A percentile compares a stretch with the other conserved stretches of the same genome.
phyloP scores from a whole-genome alignment of 2,329 filamentous ascomycete genomes.

The Ascochyta rabiei region DNA sequence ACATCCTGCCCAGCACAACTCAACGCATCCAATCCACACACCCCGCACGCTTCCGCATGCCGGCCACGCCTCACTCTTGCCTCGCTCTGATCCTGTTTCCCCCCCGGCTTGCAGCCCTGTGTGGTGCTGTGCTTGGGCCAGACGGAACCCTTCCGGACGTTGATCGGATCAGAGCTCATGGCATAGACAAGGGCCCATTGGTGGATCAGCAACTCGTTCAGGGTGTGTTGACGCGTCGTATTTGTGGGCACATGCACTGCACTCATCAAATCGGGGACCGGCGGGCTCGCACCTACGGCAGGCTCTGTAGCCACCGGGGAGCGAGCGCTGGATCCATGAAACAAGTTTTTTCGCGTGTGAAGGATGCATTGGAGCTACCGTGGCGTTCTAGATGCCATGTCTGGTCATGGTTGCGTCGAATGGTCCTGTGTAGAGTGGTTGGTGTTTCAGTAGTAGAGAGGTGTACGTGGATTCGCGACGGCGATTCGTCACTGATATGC shows the following conservation, averaged over 20 bases:
- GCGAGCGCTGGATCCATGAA: background rate
- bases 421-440: constrained; percentile 1
- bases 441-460: constrained; percentile 6
- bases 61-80: constrained; percentile 8
- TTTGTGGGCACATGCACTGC: constrained; percentile 5
- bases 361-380: background rate
- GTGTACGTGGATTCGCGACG: background rate
- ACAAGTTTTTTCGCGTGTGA: background rate
- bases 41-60: constrained; percentile 10
- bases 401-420: background rate
- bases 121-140: constrained; percentile 1
- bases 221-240: constrained; percentile 10
- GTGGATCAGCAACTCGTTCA: background rate
- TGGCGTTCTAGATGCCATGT: constrained; percentile 2
- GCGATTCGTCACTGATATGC: constrained; percentile 8
- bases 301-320: background rate
- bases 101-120: background rate
- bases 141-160: constrained; percentile 4
- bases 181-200: background rate
- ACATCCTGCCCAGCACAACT: constrained; percentile 11
- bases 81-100: background rate
- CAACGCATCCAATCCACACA: constrained; percentile 5
- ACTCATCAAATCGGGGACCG: constrained; percentile 12
- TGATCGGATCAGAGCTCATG: background rate
- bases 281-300: background rate